These are phyloP conservation scores for Rutstroemia sp. DNA, from an alignment of 2,329 filamentous ascomycete genomes.

Conservation along the genomic window DNA sequence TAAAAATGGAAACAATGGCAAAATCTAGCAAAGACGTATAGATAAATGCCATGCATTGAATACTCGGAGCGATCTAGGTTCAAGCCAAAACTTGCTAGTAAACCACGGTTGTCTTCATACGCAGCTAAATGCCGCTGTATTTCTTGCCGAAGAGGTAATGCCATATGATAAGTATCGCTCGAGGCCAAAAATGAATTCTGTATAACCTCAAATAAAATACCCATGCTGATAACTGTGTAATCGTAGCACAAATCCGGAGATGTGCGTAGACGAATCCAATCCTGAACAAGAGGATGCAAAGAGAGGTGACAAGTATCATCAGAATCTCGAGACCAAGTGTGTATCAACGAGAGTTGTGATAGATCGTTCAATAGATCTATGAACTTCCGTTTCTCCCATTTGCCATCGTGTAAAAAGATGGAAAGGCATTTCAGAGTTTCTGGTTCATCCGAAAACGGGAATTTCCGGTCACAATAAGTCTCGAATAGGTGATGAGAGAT, in stretches of 20 bases:
- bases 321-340: conserved; percentile 11
- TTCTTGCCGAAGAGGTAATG: conserved; percentile 8
- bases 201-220: conserved; percentile 4
- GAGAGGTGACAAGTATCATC: conserved; percentile 13
- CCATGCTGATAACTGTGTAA: conserved; percentile 1
- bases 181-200: background rate
- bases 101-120: conserved; percentile 5
- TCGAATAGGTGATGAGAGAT: conserved; percentile 22
- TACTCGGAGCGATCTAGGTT: background rate
- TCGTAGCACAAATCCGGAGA: background rate
- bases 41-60: background rate
- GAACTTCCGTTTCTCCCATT: conserved; percentile 14
- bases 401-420: background rate
- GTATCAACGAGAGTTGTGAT: conserved; percentile 16
- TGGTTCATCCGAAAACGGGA: no score
- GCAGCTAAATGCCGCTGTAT: conserved; percentile 10
- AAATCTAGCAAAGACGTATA: background rate
- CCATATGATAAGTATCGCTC: background rate
- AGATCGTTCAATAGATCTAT: conserved; percentile 13
- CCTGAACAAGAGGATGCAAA: conserved; percentile 20
- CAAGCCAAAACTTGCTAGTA: background rate
- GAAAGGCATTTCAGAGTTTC: background rate
- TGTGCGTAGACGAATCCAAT: conserved; percentile 20
- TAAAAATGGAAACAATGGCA: background rate
- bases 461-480: no score